Base-by-base conservation (phyloP, 2,329 filamentous ascomycete genomes). In the Cadophora malorum region DNA sequence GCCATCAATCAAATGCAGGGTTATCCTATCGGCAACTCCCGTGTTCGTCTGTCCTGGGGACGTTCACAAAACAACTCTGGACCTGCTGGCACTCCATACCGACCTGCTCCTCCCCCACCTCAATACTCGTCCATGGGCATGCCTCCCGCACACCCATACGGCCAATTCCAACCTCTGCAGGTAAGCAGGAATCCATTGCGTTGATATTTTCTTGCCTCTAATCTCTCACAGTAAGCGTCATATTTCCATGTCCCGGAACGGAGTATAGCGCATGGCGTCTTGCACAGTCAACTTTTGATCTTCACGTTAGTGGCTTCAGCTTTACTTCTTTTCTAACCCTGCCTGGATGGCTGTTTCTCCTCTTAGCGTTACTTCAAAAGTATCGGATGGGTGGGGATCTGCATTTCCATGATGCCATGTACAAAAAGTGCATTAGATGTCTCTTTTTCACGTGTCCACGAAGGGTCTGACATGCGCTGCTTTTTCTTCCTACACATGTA, bases 1-100 rank as follows among this genome's bases (percentile, higher is more conserved):
- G 96, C 96, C 74, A 99, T 99, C 87, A 99, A 99, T 84, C 96
- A 99, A 83, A 99, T 99, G 96, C 96, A 99, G 83, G 96, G 96
- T 70, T 99, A 99, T 80, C 96, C 96, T 28, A 99, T 99, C 77
- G 96, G 96, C 66, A 99, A 99, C 86, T 98, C 95, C 58, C 94
- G 96, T 73, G 96, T 99, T 69, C 94, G 96, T 77, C 88, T 99
- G 74, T 97, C 93, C 80, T 99, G 96, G 96, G 96, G 96, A 72
- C 92, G 96, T 72, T 96, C 92, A 65, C 96, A 99, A 86, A 99
- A 98, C 89, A 99, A 99, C 86, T 98, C 95, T 70, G 96, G 96
- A 67, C 90, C 90, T 64, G 96, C 97, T 69, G 96, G 96, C 73
- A 98, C 96, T 74, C 96, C 96, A 68, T 98, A 99, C 83, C 92